phyloP scores from a whole-genome alignment of 176 grass and related monocot genomes.

The Hsuehochloa calcarea region DNA sequence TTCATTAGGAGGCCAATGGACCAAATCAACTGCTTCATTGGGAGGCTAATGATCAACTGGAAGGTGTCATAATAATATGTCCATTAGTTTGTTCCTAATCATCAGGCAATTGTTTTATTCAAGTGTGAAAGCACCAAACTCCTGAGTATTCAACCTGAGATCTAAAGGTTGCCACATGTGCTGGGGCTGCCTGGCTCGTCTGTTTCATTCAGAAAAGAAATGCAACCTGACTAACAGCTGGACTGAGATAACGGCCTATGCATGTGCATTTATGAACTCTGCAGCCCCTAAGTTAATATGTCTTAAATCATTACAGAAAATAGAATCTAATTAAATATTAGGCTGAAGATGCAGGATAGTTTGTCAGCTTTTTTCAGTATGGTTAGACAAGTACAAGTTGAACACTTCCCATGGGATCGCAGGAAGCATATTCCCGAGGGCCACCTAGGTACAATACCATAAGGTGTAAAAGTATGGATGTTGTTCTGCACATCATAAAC shows the following conservation, averaged over 20 bases:
- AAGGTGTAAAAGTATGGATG: too few relatives aligned
- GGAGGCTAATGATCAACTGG: neutral
- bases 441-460: neutral
- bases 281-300: neutral
- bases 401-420: neutral
- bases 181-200: neutral
- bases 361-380: neutral
- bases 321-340: neutral
- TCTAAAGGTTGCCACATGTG: neutral
- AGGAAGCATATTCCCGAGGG: neutral
- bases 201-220: conserved; percentile 6
- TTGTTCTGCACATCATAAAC: too few relatives aligned
- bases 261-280: neutral
- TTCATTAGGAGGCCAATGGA: conserved; percentile 7
- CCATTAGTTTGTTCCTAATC: neutral
- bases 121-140: neutral
- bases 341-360: neutral
- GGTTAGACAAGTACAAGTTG: neutral
- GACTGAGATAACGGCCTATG: neutral
- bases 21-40: conserved; percentile 8
- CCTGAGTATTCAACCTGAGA: neutral
- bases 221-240: neutral
- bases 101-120: neutral
- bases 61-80: neutral
- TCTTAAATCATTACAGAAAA: neutral